phyloP scores from a whole-genome alignment of 2,329 filamentous ascomycete species.

The Talaromyces sp. region DNA sequence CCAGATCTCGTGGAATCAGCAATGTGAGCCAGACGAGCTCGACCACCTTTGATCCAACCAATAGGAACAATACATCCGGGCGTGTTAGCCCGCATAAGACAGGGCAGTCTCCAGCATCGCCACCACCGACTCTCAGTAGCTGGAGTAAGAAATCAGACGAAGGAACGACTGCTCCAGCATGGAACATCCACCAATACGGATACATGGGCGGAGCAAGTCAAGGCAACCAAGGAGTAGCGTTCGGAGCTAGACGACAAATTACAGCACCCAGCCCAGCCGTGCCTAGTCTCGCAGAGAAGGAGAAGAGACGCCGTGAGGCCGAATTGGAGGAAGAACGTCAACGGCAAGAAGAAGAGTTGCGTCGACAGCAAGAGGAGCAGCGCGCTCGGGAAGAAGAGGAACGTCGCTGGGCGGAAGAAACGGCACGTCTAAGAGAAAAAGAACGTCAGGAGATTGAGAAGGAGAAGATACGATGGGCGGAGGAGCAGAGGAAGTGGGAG shows the following conservation, averaged over 20 bases:
- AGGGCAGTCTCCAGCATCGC: constrained; percentile 29
- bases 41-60: constrained; percentile 44
- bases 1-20: constrained; percentile 15
- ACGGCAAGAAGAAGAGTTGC: constrained; percentile 49
- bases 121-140: constrained; percentile 64
- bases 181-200: constrained; percentile 98
- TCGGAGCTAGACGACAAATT: constrained; percentile 89
- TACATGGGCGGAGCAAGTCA: constrained; percentile 98
- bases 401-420: constrained; percentile 48
- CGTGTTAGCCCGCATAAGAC: constrained; percentile 60
- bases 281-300: constrained; percentile 79
- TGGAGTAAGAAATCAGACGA: constrained; percentile 89
- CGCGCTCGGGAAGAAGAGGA: constrained; percentile 45
- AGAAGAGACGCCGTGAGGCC: constrained; percentile 61
- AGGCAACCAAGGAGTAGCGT: constrained; percentile 88
- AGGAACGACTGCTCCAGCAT: constrained; percentile 76
- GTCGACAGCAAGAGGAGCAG: constrained; percentile 45
- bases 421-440: constrained; percentile 50
- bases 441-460: constrained; percentile 44
- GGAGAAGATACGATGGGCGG: constrained; percentile 47
- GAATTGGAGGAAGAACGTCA: constrained; percentile 54
- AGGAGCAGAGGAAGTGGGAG: constrained; percentile 67
- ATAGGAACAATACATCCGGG: constrained; percentile 37
- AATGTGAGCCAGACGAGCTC: constrained; percentile 41
- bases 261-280: constrained; percentile 77